Evolutionary conservation across 805 yeast genomes (phyloP), one percentile per base, ranked within the genome.

Genomic region (Komagataella pseudopastoris): DNA sequence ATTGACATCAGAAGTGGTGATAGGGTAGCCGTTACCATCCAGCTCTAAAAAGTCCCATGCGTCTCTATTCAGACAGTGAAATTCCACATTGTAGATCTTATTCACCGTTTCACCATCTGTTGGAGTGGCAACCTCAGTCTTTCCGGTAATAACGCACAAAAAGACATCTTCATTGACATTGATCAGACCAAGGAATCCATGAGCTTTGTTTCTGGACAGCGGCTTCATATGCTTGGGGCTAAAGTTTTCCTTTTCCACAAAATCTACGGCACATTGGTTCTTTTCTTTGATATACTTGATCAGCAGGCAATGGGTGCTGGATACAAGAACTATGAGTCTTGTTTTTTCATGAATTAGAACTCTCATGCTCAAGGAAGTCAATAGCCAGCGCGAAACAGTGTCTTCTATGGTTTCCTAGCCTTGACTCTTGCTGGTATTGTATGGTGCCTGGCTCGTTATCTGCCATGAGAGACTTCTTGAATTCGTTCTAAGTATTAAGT

Each of bases 41-140:
- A 85, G 63, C 22, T 79, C 85, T 18, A 79, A 70, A 56, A 76
- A 85, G 67, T 93, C 98, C 96, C 96, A 91, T 23, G 79, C 77
- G 46, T 78, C 69, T 46, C 74, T 74, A 23, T 82, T 78, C 52
- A 93, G 67, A 53, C 95, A 85, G 57, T 85, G 77, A 63, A 93
- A 93, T 58, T 90, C 97, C 43, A 91, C 96, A n/a, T 81, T 80
- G 60, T 74, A 76, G 49, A 93, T 90, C 58, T 81, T 81, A 61
- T 86, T 81, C 23, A 91, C 86, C 1, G 87, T 74, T 63, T 93
- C 96, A 44, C 79, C 79, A 0, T 83, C 82, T 14, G 87, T 72
- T 0, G 98, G 98, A 23, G 75, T 71, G 0, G 98, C 98, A 10
- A 87, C 96, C 55, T 80, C 77, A 1, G 79, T 67, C 30, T 85